phyloP scores from a whole-genome alignment of 495 filamentous ascomycete species.

The Penicillium salamii region DNA sequence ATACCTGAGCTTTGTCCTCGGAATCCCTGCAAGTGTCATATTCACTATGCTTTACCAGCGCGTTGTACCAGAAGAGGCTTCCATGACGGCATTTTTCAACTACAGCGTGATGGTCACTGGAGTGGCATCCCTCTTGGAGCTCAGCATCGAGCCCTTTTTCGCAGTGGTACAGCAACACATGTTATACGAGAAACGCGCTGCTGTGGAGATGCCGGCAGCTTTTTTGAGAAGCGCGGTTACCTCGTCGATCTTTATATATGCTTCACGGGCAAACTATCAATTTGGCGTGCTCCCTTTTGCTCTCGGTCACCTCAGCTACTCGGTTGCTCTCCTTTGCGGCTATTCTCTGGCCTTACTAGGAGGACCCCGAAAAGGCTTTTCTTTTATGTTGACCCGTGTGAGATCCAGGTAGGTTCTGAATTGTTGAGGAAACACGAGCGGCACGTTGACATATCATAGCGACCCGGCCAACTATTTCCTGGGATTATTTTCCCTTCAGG shows the following conservation, averaged over 20 bases:
- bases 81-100: constrained; percentile 57
- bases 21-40: constrained; percentile 57
- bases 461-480: constrained; percentile 47
- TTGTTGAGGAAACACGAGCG: neutral
- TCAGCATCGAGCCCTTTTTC: constrained; percentile 82
- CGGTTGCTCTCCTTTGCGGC: constrained; percentile 60
- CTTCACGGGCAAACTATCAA: constrained; percentile 40
- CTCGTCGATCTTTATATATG: constrained; percentile 61
- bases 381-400: constrained; percentile 50
- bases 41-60: constrained; percentile 65
- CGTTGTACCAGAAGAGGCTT: constrained; percentile 52
- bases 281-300: constrained; percentile 86
- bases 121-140: constrained; percentile 73
- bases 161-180: constrained; percentile 76
- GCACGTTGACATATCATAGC: constrained; percentile 13
- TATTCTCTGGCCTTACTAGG: constrained; percentile 55
- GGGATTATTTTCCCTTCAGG: constrained; percentile 62
- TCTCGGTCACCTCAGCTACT: constrained; percentile 78
- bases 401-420: constrained; percentile 35
- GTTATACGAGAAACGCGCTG: constrained; percentile 73
- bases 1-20: constrained; percentile 70
- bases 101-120: constrained; percentile 66
- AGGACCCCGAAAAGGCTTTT: constrained; percentile 53
- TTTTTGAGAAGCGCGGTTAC: constrained; percentile 71
- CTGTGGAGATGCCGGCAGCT: constrained; percentile 76